A percentile compares a stretch with the other conserved stretches of the same genome.
These are phyloP conservation scores for Fusarium sp. DNA, from an alignment of 2,329 filamentous ascomycete species.

Conservation along the genomic window DNA sequence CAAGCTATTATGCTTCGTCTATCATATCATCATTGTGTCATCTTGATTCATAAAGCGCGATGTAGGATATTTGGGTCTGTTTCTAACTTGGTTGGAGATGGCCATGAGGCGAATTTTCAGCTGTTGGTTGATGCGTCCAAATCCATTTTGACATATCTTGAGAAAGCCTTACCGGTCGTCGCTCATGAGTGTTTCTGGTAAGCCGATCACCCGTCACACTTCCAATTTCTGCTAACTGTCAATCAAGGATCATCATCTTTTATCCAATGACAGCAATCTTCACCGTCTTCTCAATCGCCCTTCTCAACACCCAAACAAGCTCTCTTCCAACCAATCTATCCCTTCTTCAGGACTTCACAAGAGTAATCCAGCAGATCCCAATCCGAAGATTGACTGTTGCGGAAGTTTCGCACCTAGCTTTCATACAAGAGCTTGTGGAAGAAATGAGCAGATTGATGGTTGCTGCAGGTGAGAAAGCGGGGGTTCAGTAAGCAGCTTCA, in stretches of 20 bases:
- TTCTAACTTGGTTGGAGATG: fast-evolving
- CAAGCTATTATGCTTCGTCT: constrained; percentile 15
- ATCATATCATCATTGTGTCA: constrained; percentile 4
- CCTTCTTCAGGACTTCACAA: background rate
- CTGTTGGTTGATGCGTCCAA: background rate
- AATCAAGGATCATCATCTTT: constrained; percentile 12
- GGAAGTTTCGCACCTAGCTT: background rate
- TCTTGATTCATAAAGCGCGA: background rate
- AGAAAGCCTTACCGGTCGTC: background rate
- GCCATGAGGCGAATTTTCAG: background rate
- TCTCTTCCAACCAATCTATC: fast-evolving
- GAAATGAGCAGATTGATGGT: background rate
- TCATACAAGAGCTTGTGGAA: background rate
- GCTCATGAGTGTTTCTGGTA: constrained; percentile 18
- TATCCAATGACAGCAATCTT: constrained; percentile 8
- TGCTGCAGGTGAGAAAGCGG: background rate
- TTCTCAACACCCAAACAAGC: background rate
- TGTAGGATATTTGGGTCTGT: background rate
- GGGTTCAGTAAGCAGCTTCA: background rate
- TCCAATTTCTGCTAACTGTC: too few relatives aligned
- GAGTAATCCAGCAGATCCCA: background rate
- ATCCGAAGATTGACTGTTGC: constrained; percentile 1
- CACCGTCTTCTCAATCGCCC: background rate
- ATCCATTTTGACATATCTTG: constrained; percentile 5
- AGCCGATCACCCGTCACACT: too few relatives aligned